Evolutionary conservation across 805 yeast genomes (phyloP).

Genomic region (Candida rishiriensis): DNA sequence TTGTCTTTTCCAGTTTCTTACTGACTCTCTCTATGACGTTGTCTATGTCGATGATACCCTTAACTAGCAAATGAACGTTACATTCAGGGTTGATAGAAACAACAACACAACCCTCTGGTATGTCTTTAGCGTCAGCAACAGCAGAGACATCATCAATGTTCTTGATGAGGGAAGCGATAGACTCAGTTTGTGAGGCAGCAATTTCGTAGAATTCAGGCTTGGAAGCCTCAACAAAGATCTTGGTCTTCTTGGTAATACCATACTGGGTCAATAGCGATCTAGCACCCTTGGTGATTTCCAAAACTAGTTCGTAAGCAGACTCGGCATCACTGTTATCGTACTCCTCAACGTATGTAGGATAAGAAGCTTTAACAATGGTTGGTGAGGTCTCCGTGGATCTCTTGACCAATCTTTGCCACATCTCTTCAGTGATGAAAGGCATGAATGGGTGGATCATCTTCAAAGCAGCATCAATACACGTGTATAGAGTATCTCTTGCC

Average conservation of each 20-base stretch:
- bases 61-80: slow-evolving; percentile 85
- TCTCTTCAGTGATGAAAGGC: slow-evolving; percentile 96
- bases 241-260: slow-evolving; percentile 82
- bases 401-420: slow-evolving; percentile 98
- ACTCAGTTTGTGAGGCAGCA: slow-evolving; percentile 67
- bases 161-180: slow-evolving; percentile 89
- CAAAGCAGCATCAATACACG: slow-evolving; percentile 87
- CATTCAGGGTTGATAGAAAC: slow-evolving; percentile 75
- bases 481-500: slow-evolving; percentile 92
- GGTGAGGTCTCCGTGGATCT: slow-evolving; percentile 64
- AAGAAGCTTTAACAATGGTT: slow-evolving; percentile 74
- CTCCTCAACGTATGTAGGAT: slow-evolving; percentile 61
- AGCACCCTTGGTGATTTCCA: slow-evolving; percentile 84
- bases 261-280: slow-evolving; percentile 91
- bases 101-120: slow-evolving; percentile 90
- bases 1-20: slow-evolving; percentile 67
- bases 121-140: slow-evolving; percentile 46
- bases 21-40: slow-evolving; percentile 81
- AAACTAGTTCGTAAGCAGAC: slow-evolving; percentile 74
- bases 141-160: slow-evolving; percentile 76
- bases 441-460: slow-evolving; percentile 94
- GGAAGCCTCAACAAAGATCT: slow-evolving; percentile 73
- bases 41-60: slow-evolving; percentile 91
- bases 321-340: slow-evolving; percentile 64
- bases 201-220: slow-evolving; percentile 44